Conservation (phyloP, 768 basidiomycete genomes). For the Tricholoma flavovirens region DNA sequence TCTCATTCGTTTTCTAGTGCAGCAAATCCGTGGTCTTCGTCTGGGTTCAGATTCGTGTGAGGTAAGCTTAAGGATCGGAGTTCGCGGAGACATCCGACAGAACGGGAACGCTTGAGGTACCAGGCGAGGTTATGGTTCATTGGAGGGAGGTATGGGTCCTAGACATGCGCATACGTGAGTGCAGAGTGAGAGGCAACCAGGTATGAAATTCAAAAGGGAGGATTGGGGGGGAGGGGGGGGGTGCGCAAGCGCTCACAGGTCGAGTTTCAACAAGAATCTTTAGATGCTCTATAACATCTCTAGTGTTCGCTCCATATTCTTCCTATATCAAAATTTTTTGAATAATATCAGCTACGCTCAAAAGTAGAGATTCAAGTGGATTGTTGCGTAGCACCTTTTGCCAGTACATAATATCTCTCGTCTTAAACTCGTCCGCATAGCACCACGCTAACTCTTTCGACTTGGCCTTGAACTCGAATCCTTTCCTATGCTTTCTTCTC, state of each 20-base stretch:
- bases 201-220: too few relatives aligned
- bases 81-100: slow-evolving; percentile 30
- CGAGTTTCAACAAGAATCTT: slow-evolving; percentile 20
- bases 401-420: slow-evolving; percentile 30
- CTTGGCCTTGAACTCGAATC: slow-evolving; percentile 26
- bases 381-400: slow-evolving; percentile 24
- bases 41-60: not conserved
- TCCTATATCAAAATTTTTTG: slow-evolving; percentile 21
- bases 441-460: slow-evolving; percentile 29
- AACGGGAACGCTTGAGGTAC: slow-evolving; percentile 37
- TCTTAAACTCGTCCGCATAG: slow-evolving; percentile 31
- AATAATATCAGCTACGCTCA: not conserved
- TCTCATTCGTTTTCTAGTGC: not conserved
- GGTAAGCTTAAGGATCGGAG: slow-evolving; percentile 17
- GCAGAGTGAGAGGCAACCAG: too few relatives aligned
- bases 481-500: slow-evolving; percentile 24
- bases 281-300: slow-evolving; percentile 26
- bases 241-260: slow-evolving; percentile 20
- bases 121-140: slow-evolving; percentile 31
- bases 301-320: slow-evolving; percentile 24
- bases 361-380: not conserved
- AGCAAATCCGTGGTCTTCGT: not conserved
- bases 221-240: too few relatives aligned
- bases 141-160: slow-evolving; percentile 35
- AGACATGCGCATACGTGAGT: not conserved